A percentile compares a stretch with the other conserved stretches of the same genome.
These are phyloP conservation scores for Nannochloris sp. DNA, from an alignment of 139 green algal species.

Conservation along the genomic window DNA sequence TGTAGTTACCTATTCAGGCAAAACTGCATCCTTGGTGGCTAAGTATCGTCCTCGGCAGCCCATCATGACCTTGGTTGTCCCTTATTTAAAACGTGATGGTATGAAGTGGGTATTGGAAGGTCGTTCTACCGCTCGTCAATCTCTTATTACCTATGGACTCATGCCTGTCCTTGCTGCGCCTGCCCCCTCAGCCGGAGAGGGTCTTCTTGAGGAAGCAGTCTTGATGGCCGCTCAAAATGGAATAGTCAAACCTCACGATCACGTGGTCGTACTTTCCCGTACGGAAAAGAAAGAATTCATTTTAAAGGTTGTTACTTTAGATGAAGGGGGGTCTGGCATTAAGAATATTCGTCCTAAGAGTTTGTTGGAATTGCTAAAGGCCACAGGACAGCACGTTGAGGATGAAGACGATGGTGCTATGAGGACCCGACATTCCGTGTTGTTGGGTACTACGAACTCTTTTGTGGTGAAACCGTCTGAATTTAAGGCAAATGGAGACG, in stretches of 20 bases:
- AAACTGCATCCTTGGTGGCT: constrained; percentile 72
- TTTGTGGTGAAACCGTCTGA: neutral
- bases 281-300: constrained; percentile 22
- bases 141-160: constrained; percentile 66
- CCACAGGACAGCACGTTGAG: constrained; percentile 10
- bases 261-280: constrained; percentile 31
- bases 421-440: neutral
- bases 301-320: constrained; percentile 38
- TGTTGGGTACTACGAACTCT: neutral
- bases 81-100: constrained; percentile 64
- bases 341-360: constrained; percentile 31
- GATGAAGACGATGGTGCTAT: neutral
- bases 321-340: constrained; percentile 30
- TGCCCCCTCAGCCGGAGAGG: constrained; percentile 45
- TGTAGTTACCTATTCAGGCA: constrained; percentile 69
- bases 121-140: constrained; percentile 59
- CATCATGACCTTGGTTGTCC: constrained; percentile 83
- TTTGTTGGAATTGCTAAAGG: constrained; percentile 29
- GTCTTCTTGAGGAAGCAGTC: constrained; percentile 61
- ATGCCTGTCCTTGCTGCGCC: constrained; percentile 79
- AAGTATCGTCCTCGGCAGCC: constrained; percentile 82
- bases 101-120: constrained; percentile 77
- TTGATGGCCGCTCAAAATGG: constrained; percentile 37
- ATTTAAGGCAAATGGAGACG: neutral
- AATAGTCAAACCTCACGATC: constrained; percentile 43